These are phyloP conservation scores for Dacryopinax primogenitus DNA, from an alignment of 768 basidiomycete genomes.

Conservation along the genomic window DNA sequence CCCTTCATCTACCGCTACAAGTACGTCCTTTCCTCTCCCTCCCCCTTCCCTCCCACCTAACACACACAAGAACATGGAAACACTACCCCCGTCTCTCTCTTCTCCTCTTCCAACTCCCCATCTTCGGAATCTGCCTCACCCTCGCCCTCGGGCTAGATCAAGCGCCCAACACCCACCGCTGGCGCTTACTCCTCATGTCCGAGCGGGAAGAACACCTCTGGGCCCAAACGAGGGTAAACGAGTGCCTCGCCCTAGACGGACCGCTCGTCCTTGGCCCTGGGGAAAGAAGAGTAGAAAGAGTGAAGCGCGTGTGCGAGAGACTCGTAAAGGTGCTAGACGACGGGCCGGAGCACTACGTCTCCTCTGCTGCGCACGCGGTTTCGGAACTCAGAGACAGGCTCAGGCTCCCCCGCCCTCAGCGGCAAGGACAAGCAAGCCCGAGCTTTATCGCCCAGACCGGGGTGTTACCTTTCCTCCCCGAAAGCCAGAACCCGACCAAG, in stretches of 20 bases:
- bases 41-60: not conserved
- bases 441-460: conserved; percentile 21
- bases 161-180: conserved; percentile 28
- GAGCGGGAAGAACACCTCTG: conserved; percentile 34
- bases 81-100: conserved; percentile 28
- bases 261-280: conserved; percentile 25
- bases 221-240: conserved; percentile 30
- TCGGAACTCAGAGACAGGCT: not conserved
- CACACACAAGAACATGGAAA: conserved; percentile 26
- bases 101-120: conserved; percentile 31
- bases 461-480: conserved; percentile 29
- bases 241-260: conserved; percentile 28
- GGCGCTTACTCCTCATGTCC: conserved; percentile 35
- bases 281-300: conserved; percentile 26
- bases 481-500: conserved; percentile 31
- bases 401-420: conserved; percentile 19
- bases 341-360: conserved; percentile 16
- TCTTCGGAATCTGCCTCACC: conserved; percentile 31
- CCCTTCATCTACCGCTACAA: conserved; percentile 26
- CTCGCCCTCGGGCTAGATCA: conserved; percentile 34
- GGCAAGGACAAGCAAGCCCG: conserved; percentile 17
- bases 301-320: conserved; percentile 28
- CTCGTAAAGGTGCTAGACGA: conserved; percentile 30
- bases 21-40: conserved; percentile 12
- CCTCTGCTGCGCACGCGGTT: conserved; percentile 9